A percentile compares a stretch with the other conserved stretches of the same genome.
These are phyloP conservation scores for Phellopilus nigrolimitatus DNA, from an alignment of 1,284 basidiomycete species.

Conservation along the genomic window DNA sequence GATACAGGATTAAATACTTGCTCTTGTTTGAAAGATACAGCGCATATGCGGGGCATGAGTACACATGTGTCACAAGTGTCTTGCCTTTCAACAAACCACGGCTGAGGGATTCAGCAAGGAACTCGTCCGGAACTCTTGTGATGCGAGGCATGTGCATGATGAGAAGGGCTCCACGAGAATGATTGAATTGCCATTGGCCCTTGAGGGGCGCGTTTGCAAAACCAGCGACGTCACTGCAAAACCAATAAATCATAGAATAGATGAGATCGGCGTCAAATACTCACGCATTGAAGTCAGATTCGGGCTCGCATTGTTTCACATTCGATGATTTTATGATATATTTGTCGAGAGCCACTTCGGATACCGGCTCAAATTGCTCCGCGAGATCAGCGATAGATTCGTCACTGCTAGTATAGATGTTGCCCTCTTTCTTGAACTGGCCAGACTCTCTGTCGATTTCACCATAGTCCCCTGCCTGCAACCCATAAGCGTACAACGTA, in stretches of 20 bases:
- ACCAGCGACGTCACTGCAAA: background rate
- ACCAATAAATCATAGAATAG: background rate
- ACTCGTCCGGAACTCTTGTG: too few relatives aligned
- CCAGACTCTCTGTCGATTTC: background rate
- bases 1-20: too few relatives aligned
- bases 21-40: slow-evolving; percentile 2
- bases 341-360: too few relatives aligned
- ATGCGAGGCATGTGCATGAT: too few relatives aligned
- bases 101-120: too few relatives aligned
- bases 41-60: background rate
- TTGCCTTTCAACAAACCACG: background rate
- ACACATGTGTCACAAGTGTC: background rate
- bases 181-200: background rate
- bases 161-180: background rate
- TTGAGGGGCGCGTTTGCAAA: background rate
- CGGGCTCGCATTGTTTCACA: too few relatives aligned
- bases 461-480: background rate
- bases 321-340: too few relatives aligned
- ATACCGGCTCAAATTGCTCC: background rate
- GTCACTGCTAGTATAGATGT: background rate
- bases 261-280: background rate
- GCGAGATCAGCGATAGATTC: background rate
- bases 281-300: background rate
- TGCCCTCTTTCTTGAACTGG: background rate
- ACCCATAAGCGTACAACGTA: too few relatives aligned